Percentiles rank a stretch among this genome's conserved stretches.
Evolutionary conservation across 1,139 yeast species (phyloP).

Genomic region (Petasospora fabianii): DNA sequence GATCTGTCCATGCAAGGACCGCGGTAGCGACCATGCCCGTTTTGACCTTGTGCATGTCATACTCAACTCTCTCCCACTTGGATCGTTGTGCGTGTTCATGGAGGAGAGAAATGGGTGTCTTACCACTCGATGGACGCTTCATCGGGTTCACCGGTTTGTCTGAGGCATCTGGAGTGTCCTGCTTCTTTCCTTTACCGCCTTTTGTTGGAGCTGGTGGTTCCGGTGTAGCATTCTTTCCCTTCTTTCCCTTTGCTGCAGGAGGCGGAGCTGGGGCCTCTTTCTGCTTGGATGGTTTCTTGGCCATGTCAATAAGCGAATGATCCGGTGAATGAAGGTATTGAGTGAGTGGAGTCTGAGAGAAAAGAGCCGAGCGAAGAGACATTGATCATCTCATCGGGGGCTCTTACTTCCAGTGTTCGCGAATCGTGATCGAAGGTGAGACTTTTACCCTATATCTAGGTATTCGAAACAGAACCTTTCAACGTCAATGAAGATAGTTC

Average conservation of each 20-base stretch:
- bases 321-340: not conserved
- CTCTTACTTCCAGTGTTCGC: not conserved
- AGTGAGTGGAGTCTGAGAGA: not conserved
- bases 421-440: too few species aligned
- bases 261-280: conserved; percentile 12
- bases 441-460: too few species aligned
- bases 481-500: too few species aligned
- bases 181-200: conserved; percentile 18
- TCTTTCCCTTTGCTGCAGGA: conserved; percentile 11
- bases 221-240: conserved; percentile 13
- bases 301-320: conserved; percentile 10
- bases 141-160: conserved; percentile 44
- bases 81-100: conserved; percentile 86
- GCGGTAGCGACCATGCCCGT: conserved; percentile 63
- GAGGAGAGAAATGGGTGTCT: conserved; percentile 79
- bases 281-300: conserved; percentile 13
- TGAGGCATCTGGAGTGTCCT: conserved; percentile 7
- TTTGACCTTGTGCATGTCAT: conserved; percentile 56
- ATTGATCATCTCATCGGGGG: not conserved
- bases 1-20: conserved; percentile 66
- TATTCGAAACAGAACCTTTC: too few species aligned
- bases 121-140: conserved; percentile 72
- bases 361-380: not conserved
- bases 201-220: conserved; percentile 13
- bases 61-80: conserved; percentile 84